Percentiles rank a stretch among this genome's conserved stretches.
These are phyloP conservation scores for Incumbomyces lentus DNA, from an alignment of 2,329 filamentous ascomycete genomes.

Conservation along the genomic window DNA sequence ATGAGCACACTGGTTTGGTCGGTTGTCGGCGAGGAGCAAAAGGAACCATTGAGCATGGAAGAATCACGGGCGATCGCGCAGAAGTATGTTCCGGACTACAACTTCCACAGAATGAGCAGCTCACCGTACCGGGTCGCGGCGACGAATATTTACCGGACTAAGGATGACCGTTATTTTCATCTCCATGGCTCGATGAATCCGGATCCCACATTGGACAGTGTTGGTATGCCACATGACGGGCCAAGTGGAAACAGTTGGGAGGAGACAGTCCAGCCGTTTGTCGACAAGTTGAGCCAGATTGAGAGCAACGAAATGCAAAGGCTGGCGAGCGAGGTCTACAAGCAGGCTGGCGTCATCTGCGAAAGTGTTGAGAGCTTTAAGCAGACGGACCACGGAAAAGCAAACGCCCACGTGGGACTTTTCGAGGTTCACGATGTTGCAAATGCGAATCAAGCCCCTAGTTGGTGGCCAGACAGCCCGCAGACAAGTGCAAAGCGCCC, in stretches of 20 bases:
- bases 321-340: constrained; percentile 28
- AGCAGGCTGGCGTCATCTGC: constrained; percentile 33
- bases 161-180: constrained; percentile 38
- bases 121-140: constrained; percentile 7
- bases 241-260: constrained; percentile 21
- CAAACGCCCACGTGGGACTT: constrained; percentile 32
- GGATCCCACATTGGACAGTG: constrained; percentile 29
- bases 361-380: constrained; percentile 30
- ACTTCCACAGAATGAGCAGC: constrained; percentile 49
- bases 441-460: constrained; percentile 9
- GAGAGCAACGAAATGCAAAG: constrained; percentile 27
- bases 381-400: constrained; percentile 32
- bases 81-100: constrained; percentile 45
- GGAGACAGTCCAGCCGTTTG: constrained; percentile 26
- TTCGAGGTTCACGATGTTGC: constrained; percentile 27
- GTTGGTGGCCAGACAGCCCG: constrained; percentile 13
- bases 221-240: constrained; percentile 27
- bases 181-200: constrained; percentile 40
- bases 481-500: constrained; percentile 26
- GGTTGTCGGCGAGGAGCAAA: constrained; percentile 22
- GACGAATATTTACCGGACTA: constrained; percentile 39
- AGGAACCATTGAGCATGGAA: constrained; percentile 15
- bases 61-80: constrained; percentile 11
- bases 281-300: constrained; percentile 26
- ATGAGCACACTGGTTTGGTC: constrained; percentile 30